A percentile compares a stretch with the other conserved stretches of the same genome.
Evolutionary conservation across 768 basidiomycete species (phyloP).

Genomic region (Phlebiopsis gigantea): DNA sequence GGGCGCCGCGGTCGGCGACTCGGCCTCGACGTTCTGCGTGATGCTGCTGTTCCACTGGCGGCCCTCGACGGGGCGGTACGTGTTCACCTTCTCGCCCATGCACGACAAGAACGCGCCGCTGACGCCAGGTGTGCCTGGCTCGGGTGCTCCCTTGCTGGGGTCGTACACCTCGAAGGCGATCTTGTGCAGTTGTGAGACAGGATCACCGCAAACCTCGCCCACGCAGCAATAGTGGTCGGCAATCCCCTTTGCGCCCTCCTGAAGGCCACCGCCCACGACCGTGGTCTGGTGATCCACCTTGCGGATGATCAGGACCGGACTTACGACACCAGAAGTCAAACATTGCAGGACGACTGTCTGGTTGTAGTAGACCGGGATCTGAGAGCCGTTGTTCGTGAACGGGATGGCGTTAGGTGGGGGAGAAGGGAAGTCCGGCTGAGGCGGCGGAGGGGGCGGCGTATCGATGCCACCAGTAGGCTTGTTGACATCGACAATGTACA

Average conservation of each 20-base stretch:
- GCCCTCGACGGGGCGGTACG: conserved; percentile 79
- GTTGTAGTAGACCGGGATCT: conserved; percentile 94
- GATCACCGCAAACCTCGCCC: conserved; percentile 89
- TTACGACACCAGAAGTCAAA: conserved; percentile 88
- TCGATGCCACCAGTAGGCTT: conserved; percentile 76
- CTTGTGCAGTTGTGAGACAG: conserved; percentile 94
- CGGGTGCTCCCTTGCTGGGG: conserved; percentile 58
- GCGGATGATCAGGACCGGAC: conserved; percentile 89
- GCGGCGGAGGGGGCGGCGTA: conserved; percentile 73
- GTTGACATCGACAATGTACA: conserved; percentile 95
- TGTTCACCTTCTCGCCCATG: conserved; percentile 84
- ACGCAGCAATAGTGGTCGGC: conserved; percentile 77
- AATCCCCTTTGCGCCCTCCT: conserved; percentile 81
- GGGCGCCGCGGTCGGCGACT: conserved; percentile 45
- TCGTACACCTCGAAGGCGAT: conserved; percentile 92
- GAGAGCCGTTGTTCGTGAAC: conserved; percentile 76
- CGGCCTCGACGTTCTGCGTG: conserved; percentile 28
- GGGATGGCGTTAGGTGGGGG: conserved; percentile 89
- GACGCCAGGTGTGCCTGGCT: conserved; percentile 71
- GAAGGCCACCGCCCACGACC: conserved; percentile 85
- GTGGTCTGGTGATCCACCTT: conserved; percentile 89
- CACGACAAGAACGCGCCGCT: conserved; percentile 85
- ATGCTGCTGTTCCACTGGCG: conserved; percentile 57
- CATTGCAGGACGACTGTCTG: conserved; percentile 95
- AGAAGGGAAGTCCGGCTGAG: conserved; percentile 85